A percentile compares a stretch with the other conserved stretches of the same genome.
Evolutionary conservation across 1,284 basidiomycete genomes (phyloP).

Genomic region (Melampsora abietis-canadensis): DNA sequence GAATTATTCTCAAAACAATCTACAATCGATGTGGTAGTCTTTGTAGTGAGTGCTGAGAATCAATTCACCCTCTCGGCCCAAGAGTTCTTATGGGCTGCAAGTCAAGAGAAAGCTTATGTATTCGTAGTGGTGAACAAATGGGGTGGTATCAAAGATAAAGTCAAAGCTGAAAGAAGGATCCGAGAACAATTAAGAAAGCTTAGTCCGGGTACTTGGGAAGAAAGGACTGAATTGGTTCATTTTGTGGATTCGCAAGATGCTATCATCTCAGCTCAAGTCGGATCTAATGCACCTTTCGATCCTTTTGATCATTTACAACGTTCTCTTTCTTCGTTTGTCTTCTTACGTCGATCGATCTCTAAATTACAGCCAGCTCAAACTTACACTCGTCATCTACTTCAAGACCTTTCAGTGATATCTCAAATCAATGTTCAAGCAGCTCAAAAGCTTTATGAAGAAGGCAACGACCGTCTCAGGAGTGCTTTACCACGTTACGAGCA

Average conservation of each 20-base stretch:
- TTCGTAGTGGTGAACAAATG: constrained; percentile 99
- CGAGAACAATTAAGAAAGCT: constrained; percentile 92
- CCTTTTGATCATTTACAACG: constrained; percentile 84
- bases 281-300: constrained; percentile 58
- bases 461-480: constrained; percentile 67
- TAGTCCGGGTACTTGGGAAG: constrained; percentile 84
- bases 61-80: constrained; percentile 95
- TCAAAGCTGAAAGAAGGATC: constrained; percentile 81
- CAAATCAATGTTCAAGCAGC: constrained; percentile 83
- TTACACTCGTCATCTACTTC: constrained; percentile 81
- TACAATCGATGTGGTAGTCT: constrained; percentile 98
- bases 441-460: constrained; percentile 71
- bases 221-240: constrained; percentile 90
- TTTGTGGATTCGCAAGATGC: constrained; percentile 81
- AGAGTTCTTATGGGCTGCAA: constrained; percentile 89
- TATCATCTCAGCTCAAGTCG: constrained; percentile 51
- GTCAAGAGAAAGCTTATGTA: constrained; percentile 94
- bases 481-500: constrained; percentile 79
- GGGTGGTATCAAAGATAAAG: constrained; percentile 92
- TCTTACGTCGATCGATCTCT: constrained; percentile 88
- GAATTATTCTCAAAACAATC: constrained; percentile 93
- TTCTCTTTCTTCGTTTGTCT: constrained; percentile 88
- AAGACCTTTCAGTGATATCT: constrained; percentile 82
- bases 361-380: constrained; percentile 94
- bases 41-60: constrained; percentile 96